Evolutionary conservation across 2,329 filamentous ascomycete species (phyloP).

Genomic region (Nothopassalora personata): DNA sequence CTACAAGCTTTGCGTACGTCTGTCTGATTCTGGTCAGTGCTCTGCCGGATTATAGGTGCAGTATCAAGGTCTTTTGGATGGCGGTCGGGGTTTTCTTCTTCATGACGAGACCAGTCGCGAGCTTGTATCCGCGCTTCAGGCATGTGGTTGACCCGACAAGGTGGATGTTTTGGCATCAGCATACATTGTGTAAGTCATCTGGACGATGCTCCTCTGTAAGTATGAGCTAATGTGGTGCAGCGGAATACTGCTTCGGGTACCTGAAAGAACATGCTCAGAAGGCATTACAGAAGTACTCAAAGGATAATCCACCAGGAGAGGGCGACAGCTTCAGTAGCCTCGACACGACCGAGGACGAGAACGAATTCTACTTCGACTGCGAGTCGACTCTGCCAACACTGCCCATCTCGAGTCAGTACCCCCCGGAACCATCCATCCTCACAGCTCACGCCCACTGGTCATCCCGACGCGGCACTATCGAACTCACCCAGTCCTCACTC

Average conservation of each 20-base stretch:
- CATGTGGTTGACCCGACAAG: not conserved
- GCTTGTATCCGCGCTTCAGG: conserved; percentile 2
- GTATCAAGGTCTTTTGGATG: not conserved
- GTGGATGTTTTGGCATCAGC: conserved; percentile 3
- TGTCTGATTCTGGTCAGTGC: not conserved
- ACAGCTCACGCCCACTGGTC: not conserved
- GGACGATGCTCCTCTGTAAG: not conserved
- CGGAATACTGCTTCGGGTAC: not conserved
- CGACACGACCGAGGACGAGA: not conserved
- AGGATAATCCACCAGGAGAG: not conserved
- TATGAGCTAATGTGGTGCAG: no score
- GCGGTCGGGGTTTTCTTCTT: not conserved
- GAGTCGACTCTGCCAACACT: not conserved
- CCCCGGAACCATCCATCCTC: not conserved
- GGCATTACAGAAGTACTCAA: not conserved
- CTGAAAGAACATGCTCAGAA: not conserved
- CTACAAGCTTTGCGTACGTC: not conserved
- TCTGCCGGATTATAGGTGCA: not conserved
- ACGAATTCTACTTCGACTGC: not conserved
- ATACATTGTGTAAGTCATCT: not conserved
- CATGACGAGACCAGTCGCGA: not conserved
- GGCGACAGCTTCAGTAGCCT: not conserved
- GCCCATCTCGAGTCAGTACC: not conserved
- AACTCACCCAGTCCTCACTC: not conserved
- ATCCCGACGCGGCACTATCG: not conserved